phyloP scores from a whole-genome alignment of 2,329 filamentous ascomycete species.

The Exophiala sp. region DNA sequence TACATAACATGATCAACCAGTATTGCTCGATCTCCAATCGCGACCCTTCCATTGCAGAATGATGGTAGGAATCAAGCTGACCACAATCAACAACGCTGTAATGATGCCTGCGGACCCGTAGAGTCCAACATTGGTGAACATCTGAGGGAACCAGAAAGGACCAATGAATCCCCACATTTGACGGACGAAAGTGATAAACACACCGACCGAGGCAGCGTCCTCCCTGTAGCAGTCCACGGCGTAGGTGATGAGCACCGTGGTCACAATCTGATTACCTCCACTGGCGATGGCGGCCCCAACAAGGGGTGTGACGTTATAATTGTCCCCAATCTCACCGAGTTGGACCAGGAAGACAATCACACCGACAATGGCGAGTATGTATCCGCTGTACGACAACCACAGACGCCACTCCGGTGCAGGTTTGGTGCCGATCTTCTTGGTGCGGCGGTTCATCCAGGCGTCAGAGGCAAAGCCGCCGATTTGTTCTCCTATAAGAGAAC shows the following conservation, averaged over 20 bases:
- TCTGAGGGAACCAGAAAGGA: neutral
- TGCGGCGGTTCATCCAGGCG: slow-evolving; percentile 41
- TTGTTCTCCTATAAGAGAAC: slow-evolving; percentile 57
- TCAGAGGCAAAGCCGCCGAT: slow-evolving; percentile 29
- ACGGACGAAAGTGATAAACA: no score
- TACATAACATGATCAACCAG: neutral
- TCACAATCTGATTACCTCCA: no score
- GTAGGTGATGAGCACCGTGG: no score
- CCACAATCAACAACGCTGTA: neutral
- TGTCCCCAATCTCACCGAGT: slow-evolving; percentile 38
- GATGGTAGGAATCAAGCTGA: neutral
- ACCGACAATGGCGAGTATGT: slow-evolving; percentile 50
- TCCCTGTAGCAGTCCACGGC: no score
- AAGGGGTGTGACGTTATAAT: slow-evolving; percentile 57
- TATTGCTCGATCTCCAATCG: neutral
- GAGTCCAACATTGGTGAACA: neutral
- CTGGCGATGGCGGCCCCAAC: slow-evolving; percentile 28
- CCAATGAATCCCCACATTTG: no score
- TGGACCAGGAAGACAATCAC: slow-evolving; percentile 55
- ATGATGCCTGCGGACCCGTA: neutral
- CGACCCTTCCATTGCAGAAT: neutral
- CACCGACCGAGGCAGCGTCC: no score
- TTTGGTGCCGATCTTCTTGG: slow-evolving; percentile 33
- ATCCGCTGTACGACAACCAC: slow-evolving; percentile 57
- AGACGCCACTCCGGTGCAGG: slow-evolving; percentile 53